A percentile compares a stretch with the other conserved stretches of the same genome.
These are phyloP conservation scores for Phytophthora aleatoria DNA, from an alignment of 352 stramenopile species.

Conservation along the genomic window DNA sequence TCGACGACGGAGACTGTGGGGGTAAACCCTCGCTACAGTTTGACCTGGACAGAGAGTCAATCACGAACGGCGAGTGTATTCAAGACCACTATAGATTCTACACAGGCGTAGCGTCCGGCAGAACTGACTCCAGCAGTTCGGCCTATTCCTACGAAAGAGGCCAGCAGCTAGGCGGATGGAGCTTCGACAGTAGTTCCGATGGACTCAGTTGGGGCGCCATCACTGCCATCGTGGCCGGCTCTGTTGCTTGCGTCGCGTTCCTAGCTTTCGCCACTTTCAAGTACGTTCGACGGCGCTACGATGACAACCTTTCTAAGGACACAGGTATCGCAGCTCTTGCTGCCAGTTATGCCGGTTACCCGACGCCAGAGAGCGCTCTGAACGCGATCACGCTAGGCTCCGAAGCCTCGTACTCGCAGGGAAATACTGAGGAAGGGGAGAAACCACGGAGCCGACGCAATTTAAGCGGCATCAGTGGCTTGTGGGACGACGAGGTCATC, in stretches of 20 bases:
- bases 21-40: constrained; percentile 19
- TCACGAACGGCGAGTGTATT: constrained; percentile 25
- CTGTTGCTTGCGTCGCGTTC: constrained; percentile 22
- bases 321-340: constrained; percentile 30
- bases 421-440: constrained; percentile 6
- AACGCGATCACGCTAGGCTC: constrained; percentile 33
- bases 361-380: constrained; percentile 33
- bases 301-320: constrained; percentile 26
- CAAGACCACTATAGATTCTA: constrained; percentile 37
- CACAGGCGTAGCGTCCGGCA: constrained; percentile 13
- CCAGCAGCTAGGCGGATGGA: constrained; percentile 5
- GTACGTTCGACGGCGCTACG: constrained; percentile 22
- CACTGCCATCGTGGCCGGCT: constrained; percentile 22
- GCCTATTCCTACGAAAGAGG: constrained; percentile 21
- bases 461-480: constrained; percentile 12
- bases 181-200: not conserved
- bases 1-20: constrained; percentile 27
- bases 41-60: constrained; percentile 12
- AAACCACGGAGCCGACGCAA: constrained; percentile 19
- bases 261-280: constrained; percentile 33
- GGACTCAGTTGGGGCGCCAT: constrained; percentile 14
- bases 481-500: constrained; percentile 50
- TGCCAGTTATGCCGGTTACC: constrained; percentile 36
- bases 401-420: constrained; percentile 33
- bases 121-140: constrained; percentile 13